phyloP scores from a whole-genome alignment of 129 eudicot genomes.

The Kitagawia praeruptora region DNA sequence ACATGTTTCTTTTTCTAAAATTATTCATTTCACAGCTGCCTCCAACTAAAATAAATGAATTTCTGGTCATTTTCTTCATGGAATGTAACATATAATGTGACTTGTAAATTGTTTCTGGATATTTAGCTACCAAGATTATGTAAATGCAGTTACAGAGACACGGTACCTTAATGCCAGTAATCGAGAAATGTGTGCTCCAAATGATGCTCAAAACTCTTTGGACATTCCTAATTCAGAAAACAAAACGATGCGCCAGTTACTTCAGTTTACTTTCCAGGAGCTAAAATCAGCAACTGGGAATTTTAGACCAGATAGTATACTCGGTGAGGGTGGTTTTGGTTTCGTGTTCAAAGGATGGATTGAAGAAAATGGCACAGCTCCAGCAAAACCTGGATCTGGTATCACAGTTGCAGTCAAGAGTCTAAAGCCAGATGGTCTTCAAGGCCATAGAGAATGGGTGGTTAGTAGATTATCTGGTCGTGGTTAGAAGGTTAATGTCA shows the following conservation, averaged over 20 bases:
- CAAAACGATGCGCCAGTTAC: conserved; percentile 50
- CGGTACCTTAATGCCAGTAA: conserved; percentile 93
- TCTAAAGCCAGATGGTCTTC: conserved; percentile 92
- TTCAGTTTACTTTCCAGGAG: conserved; percentile 71
- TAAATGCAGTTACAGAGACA: conserved; percentile 69
- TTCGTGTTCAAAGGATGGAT: conserved; percentile 94
- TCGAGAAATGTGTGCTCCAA: conserved; percentile 88
- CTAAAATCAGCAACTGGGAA: conserved; percentile 87
- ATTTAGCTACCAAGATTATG: conserved; percentile 2
- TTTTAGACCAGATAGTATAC: conserved; percentile 90
- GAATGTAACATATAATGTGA: background rate
- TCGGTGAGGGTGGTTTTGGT: conserved; percentile 96
- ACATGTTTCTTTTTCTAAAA: too few relatives aligned
- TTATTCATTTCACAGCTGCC: background rate
- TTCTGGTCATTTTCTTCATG: background rate
- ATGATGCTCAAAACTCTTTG: conserved; percentile 53
- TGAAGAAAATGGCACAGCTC: conserved; percentile 90
- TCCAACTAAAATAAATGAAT: background rate
- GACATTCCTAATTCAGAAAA: conserved; percentile 39
- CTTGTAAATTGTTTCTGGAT: background rate
- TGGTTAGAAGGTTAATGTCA: conserved; percentile 22
- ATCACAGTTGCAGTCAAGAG: conserved; percentile 90
- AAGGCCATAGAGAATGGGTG: conserved; percentile 99
- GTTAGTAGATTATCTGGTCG: conserved; percentile 42
- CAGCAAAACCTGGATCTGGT: conserved; percentile 92